Evolutionary conservation across 2,329 filamentous ascomycete species (phyloP).

Genomic region (Penicillium sp.): DNA sequence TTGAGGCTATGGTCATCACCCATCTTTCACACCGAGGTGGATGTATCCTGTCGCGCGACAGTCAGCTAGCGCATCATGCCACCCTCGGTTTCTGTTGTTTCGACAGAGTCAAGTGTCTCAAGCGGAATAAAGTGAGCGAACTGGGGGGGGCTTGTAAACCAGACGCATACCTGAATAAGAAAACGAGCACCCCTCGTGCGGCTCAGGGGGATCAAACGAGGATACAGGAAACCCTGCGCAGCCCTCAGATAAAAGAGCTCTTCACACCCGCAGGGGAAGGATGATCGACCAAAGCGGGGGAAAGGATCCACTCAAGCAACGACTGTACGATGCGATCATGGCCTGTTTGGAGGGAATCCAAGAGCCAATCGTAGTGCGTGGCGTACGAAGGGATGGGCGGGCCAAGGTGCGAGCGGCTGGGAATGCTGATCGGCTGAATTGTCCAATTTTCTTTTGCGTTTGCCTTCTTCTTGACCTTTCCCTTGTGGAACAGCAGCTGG

Average conservation of each 20-base stretch:
- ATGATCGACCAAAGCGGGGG: constrained; percentile 30
- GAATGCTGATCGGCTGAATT: constrained; percentile 28
- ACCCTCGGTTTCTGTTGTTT: neutral
- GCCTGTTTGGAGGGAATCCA: neutral
- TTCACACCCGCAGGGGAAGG: constrained; percentile 7
- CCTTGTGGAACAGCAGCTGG: neutral
- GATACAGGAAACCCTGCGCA: neutral
- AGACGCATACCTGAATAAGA: neutral
- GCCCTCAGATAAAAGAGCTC: constrained; percentile 2
- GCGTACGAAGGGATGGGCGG: constrained; percentile 21
- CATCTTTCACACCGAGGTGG: constrained; percentile 12
- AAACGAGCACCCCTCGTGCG: neutral
- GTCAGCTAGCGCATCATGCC: neutral
- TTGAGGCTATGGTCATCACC: constrained; percentile 24
- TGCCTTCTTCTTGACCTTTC: neutral
- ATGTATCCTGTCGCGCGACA: constrained; percentile 2
- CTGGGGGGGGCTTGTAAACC: neutral
- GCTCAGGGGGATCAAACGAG: neutral
- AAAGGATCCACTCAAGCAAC: constrained; percentile 6
- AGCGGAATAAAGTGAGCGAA: neutral
- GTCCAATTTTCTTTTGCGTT: constrained; percentile 10
- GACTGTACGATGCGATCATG: constrained; percentile 9
- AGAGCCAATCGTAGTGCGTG: constrained; percentile 18
- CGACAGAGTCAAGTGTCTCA: neutral
- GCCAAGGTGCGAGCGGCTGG: constrained; percentile 14